Evolutionary conservation across 1,139 yeast genomes (phyloP).

Genomic region (Geotrichum cucujoidarum): DNA sequence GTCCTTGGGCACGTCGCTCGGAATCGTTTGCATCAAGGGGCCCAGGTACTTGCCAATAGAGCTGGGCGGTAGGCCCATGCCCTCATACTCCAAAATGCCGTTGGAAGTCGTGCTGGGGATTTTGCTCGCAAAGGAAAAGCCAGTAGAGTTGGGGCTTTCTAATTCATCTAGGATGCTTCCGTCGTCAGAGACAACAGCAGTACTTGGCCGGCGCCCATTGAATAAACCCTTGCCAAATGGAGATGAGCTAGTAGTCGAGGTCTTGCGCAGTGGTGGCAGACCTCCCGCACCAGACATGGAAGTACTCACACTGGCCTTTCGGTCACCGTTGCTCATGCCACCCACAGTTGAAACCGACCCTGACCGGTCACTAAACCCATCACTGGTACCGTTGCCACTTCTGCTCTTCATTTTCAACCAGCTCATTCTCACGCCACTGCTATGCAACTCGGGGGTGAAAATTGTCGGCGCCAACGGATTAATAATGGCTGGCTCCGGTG

Average conservation of each 20-base stretch:
- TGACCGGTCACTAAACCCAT: too few species aligned
- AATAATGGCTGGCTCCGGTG: conserved; percentile 31
- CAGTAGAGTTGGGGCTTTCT: not conserved
- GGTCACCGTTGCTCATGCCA: too few species aligned
- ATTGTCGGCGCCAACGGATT: conserved; percentile 38
- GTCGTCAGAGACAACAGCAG: too few species aligned
- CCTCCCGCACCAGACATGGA: too few species aligned
- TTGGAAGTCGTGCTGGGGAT: not conserved
- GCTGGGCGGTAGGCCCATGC: conserved; percentile 8
- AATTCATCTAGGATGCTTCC: not conserved
- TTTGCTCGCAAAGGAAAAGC: not conserved
- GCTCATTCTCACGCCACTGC: conserved; percentile 29
- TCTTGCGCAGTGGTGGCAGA: too few species aligned
- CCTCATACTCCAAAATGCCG: not conserved
- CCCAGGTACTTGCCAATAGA: conserved; percentile 10
- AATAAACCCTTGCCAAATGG: too few species aligned
- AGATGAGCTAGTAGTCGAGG: too few species aligned
- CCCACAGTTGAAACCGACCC: too few species aligned
- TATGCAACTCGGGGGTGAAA: conserved; percentile 29
- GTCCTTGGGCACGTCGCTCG: conserved; percentile 6
- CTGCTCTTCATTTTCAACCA: conserved; percentile 4
- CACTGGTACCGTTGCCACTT: not conserved
- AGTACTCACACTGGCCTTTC: too few species aligned
- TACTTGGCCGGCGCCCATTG: too few species aligned
- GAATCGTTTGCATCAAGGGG: conserved; percentile 1